A percentile compares a stretch with the other conserved stretches of the same genome.
These are phyloP conservation scores for Aureobasidium leucospermi DNA, from an alignment of 2,329 filamentous ascomycete species.

Conservation along the genomic window DNA sequence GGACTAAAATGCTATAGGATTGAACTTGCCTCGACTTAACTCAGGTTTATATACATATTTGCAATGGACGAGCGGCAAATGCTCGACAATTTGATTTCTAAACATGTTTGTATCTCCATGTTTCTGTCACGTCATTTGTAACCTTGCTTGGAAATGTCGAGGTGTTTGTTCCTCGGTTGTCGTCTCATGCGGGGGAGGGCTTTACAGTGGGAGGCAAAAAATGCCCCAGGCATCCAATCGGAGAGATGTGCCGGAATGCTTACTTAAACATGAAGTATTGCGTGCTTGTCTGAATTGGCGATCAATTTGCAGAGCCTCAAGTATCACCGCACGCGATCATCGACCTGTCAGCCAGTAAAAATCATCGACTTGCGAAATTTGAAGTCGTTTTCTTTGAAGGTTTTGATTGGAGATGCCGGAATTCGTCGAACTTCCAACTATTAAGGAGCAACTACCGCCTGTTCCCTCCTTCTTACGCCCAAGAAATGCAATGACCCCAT, in stretches of 20 bases:
- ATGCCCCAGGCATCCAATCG: background rate
- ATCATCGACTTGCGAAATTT: background rate
- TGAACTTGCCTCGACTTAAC: background rate
- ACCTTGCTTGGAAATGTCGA: background rate
- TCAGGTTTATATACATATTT: background rate
- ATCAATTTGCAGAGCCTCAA: background rate
- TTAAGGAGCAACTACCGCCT: background rate
- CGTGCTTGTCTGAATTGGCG: background rate
- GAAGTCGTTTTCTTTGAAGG: background rate
- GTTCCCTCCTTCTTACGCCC: background rate
- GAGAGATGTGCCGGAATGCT: background rate
- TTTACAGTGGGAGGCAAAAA: background rate
- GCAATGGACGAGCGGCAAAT: background rate
- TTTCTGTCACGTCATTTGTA: background rate
- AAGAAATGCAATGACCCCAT: slow-evolving; percentile 3
- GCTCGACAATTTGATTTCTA: background rate
- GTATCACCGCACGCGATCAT: background rate
- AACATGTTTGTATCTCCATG: background rate
- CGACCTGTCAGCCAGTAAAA: background rate
- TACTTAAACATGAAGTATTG: background rate
- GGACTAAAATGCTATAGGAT: background rate
- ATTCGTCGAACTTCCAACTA: background rate
- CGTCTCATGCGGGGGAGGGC: background rate
- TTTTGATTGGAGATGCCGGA: background rate
- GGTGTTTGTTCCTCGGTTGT: background rate